Evolutionary conservation across 1,284 basidiomycete genomes (phyloP), one percentile per base, ranked within the genome.

Genomic region (Tilletia walkeri): DNA sequence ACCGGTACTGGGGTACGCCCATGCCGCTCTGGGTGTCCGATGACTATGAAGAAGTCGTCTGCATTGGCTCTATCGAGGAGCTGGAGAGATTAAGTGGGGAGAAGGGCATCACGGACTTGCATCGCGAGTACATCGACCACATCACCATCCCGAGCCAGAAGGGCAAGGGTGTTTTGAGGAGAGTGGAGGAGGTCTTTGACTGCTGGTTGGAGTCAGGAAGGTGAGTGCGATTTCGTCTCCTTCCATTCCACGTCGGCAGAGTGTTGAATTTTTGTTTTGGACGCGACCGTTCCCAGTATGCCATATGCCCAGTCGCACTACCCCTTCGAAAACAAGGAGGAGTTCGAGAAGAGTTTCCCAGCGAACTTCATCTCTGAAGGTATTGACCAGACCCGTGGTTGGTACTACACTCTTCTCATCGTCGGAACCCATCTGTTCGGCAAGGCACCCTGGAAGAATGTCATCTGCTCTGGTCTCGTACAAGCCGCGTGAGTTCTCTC

Each of bases 341-440:
- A 89, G 66, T 87, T 88, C 78, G 90, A 95, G 84, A 86, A 86
- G 45, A 89, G 89, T 14, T 97, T 94, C 87, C 96, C 96, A 4
- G 96, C 94, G n/a, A 91, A 99, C 83, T 99, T 99, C 84, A 90
- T 99, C 66, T 95, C 92, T 6, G 96, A 99, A 85, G 96, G 95
- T 84, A 96, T 86, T 72, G 85, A 86, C 74, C 85, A 86, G 76
- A 86, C 85, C 38, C 81, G 94, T 81, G 95, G 95, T 54, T 99
- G 96, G 96, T 99, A 99, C 89, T 99, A 99, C 86, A 99, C 96
- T 3, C 86, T 99, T 34, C 89, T 99, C 67, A 95, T 99, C 6
- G 87, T 99, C 36, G 93, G 92, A 38, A 97, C 94, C 14, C 95
- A 96, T 84, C 88, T 99, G 61, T 98, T 97, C 80, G 90, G 91